Evolutionary conservation across 2,329 filamentous ascomycete genomes (phyloP).

Genomic region (Nemania sp.): DNA sequence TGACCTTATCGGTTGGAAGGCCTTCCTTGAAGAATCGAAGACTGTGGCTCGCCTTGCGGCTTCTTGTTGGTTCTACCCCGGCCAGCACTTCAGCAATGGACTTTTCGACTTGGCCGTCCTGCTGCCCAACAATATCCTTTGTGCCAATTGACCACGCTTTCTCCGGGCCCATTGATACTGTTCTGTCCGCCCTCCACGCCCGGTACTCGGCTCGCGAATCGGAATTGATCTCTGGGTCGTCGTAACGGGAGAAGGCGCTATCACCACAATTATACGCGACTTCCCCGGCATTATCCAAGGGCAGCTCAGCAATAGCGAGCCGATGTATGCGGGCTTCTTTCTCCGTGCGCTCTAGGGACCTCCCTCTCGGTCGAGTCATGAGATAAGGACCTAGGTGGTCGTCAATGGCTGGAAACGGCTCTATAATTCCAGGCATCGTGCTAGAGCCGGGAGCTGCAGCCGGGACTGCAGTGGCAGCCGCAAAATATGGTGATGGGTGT

Average conservation of each 20-base stretch:
- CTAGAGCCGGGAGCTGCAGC: slow-evolving; percentile 31
- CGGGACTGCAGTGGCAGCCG: slow-evolving; percentile 27
- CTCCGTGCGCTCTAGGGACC: slow-evolving; percentile 49
- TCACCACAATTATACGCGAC: slow-evolving; percentile 39
- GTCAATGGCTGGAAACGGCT: slow-evolving; percentile 42
- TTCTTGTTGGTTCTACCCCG: slow-evolving; percentile 66
- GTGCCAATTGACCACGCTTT: slow-evolving; percentile 68
- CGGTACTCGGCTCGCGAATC: slow-evolving; percentile 42
- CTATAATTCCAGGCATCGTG: slow-evolving; percentile 41
- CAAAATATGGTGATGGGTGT: slow-evolving; percentile 17
- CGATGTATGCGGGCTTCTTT: slow-evolving; percentile 46
- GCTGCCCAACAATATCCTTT: slow-evolving; percentile 51
- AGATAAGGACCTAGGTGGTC: slow-evolving; percentile 43
- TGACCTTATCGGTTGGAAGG: slow-evolving; percentile 61
- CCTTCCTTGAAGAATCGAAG: slow-evolving; percentile 70
- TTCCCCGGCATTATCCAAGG: slow-evolving; percentile 41
- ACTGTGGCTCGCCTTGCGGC: slow-evolving; percentile 69
- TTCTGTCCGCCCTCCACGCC: slow-evolving; percentile 48
- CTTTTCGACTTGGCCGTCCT: slow-evolving; percentile 64
- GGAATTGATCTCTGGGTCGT: slow-evolving; percentile 28
- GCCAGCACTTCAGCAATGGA: slow-evolving; percentile 66
- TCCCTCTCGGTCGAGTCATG: slow-evolving; percentile 42
- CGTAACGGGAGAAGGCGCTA: slow-evolving; percentile 21
- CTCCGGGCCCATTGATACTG: slow-evolving; percentile 53
- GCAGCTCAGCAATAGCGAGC: slow-evolving; percentile 33